Percentiles rank a stretch among this genome's conserved stretches.
Conservation (phyloP, 192 early-diverging fungal genomes). For the Backusella macrospora region DNA sequence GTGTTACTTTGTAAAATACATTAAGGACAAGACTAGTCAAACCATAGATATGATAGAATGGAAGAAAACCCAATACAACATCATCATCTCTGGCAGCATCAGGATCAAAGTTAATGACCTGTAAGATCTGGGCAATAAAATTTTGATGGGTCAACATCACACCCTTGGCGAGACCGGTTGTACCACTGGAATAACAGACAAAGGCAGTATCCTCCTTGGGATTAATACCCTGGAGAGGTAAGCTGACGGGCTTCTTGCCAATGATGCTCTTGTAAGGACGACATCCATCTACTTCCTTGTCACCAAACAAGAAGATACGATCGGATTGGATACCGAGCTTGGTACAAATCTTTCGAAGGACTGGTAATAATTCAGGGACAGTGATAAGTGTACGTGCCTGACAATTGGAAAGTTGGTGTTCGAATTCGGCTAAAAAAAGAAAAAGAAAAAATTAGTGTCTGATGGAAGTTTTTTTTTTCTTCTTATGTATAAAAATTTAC, state of each 20-base stretch:
- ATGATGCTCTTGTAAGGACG: conserved; percentile 25
- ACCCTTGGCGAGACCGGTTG: conserved; percentile 39
- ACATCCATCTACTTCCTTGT: conserved; percentile 30
- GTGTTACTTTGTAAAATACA: conserved; percentile 43
- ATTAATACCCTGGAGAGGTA: conserved; percentile 16
- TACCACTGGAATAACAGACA: conserved; percentile 40
- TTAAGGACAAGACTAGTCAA: conserved; percentile 46
- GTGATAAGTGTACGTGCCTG: conserved; percentile 70
- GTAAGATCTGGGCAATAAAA: conserved; percentile 64
- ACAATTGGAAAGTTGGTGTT: conserved; percentile 75
- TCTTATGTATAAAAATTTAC: not conserved
- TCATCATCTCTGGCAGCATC: not conserved
- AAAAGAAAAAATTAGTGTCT: not conserved
- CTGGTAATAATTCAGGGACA: conserved; percentile 33
- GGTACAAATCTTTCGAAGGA: conserved; percentile 16
- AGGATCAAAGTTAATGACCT: conserved; percentile 54
- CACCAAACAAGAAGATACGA: conserved; percentile 35
- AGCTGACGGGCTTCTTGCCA: not conserved
- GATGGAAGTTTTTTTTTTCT: not conserved
- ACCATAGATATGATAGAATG: conserved; percentile 71
- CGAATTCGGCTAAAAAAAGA: conserved; percentile 44
- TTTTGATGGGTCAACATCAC: conserved; percentile 41
- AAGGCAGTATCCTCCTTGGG: conserved; percentile 35
- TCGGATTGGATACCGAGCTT: conserved; percentile 19
- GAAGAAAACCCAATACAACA: conserved; percentile 61